Evolutionary conservation across 1,139 yeast species (phyloP).

Genomic region (Blastobotrys aristatus): DNA sequence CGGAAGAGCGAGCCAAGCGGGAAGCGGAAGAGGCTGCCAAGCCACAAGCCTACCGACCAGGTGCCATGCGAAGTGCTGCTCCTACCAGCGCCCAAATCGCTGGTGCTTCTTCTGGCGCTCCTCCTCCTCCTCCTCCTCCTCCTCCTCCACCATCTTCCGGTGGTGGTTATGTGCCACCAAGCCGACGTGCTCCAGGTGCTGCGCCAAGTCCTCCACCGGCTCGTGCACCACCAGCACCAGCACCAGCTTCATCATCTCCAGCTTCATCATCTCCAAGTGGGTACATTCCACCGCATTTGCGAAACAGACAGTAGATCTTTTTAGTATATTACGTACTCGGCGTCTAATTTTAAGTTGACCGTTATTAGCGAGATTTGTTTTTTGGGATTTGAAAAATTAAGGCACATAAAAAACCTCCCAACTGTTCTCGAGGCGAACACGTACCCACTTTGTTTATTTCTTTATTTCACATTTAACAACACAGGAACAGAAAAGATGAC

Average conservation of each 20-base stretch:
- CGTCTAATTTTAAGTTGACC: background rate
- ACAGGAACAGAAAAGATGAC: conserved; percentile 31
- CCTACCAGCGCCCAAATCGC: conserved; percentile 13
- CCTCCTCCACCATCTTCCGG: conserved; percentile 7
- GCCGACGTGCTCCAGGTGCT: background rate
- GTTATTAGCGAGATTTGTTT: background rate
- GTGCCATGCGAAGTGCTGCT: conserved; percentile 17
- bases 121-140: conserved; percentile 1
- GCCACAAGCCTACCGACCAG: conserved; percentile 19
- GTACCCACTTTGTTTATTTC: background rate
- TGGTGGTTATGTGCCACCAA: conserved; percentile 1
- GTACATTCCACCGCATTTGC: conserved; percentile 9
- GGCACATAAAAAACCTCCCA: too few relatives aligned
- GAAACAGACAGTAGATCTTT: background rate
- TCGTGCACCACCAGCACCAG: conserved; percentile 2
- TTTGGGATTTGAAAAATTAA: too few relatives aligned
- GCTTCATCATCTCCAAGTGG: too few relatives aligned
- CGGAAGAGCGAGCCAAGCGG: conserved; percentile 24
- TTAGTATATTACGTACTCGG: background rate
- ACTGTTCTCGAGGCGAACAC: too few relatives aligned
- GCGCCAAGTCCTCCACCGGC: conserved; percentile 8
- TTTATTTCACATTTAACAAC: background rate
- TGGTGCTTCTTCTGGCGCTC: conserved; percentile 11
- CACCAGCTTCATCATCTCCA: background rate
- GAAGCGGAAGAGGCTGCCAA: conserved; percentile 24